Percentiles rank a stretch among this genome's conserved stretches.
These are phyloP conservation scores for Mortierella sp. DNA, from an alignment of 371 early-diverging fungal genomes.

Conservation along the genomic window DNA sequence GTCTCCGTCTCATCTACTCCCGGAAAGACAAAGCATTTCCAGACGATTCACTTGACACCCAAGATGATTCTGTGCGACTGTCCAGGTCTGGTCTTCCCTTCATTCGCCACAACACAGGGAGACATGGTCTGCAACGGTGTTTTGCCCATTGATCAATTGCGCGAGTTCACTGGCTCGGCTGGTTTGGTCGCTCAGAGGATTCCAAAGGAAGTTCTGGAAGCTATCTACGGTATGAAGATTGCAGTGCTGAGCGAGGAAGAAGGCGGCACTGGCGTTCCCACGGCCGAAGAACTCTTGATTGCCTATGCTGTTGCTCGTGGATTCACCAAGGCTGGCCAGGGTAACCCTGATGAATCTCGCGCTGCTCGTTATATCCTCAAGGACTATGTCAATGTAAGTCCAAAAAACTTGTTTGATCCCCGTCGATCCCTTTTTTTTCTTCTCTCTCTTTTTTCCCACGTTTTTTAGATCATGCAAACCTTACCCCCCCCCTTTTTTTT, in stretches of 20 bases:
- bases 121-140: slow-evolving; percentile 99
- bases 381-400: slow-evolving; percentile 89
- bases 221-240: slow-evolving; percentile 92
- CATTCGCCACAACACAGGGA: slow-evolving; percentile 97
- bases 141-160: slow-evolving; percentile 98
- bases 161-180: slow-evolving; percentile 94
- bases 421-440: slow-evolving; percentile 7
- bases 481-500: too few relatives aligned
- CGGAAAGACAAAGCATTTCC: slow-evolving; percentile 99
- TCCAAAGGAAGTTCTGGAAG: slow-evolving; percentile 91
- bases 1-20: slow-evolving; percentile 99
- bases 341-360: slow-evolving; percentile 97
- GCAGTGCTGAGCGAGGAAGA: slow-evolving; percentile 81
- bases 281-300: slow-evolving; percentile 81
- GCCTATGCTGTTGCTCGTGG: slow-evolving; percentile 92
- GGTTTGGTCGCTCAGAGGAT: slow-evolving; percentile 85
- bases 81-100: slow-evolving; percentile 99
- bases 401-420: not conserved
- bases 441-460: too few relatives aligned
- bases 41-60: slow-evolving; percentile 89
- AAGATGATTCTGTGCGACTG: slow-evolving; percentile 96
- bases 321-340: slow-evolving; percentile 89
- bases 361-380: slow-evolving; percentile 96
- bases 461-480: too few relatives aligned
- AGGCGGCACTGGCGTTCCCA: slow-evolving; percentile 84